Evolutionary conservation across 2,329 filamentous ascomycete genomes (phyloP), one percentile per base, ranked within the genome.

Genomic region (Tolypocladium nubicola): DNA sequence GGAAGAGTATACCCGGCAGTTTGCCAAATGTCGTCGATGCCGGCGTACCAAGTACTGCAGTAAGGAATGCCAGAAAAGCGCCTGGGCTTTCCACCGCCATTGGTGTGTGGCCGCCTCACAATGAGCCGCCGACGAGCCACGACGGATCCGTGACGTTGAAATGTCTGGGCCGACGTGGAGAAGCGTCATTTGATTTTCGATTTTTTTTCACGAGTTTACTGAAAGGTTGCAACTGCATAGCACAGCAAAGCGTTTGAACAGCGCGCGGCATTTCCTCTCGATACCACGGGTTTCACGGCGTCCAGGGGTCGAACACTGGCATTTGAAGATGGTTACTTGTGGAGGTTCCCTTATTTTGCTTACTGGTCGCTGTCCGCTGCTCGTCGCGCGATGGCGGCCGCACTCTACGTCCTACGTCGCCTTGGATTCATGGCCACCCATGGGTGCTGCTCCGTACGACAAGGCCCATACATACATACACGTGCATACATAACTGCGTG

Each of bases 21-120:
- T 99, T 72, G 94, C 94, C 64, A 99, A 99, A 75, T 99, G 94
- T 75, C 87, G 94, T 63, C 87, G 94, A 62, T 99, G 94, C 76
- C 86, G 94, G 65, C 86, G 94, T 63, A 99, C 94, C 61, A 99
- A 99, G 73, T 97, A 97, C 77, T 99, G 94, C 85, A 97, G 92
- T 82, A 99, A 99, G 75, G 94, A 99, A 73, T 99, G 94, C 74
- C 94, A 99, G 75, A 97, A 97, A 79, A 95, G 90, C 65, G 95
- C 94, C 11, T 99, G 94, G 94, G 91, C 94, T 35, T 97, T 91
- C 74, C 94, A 99, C 71, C 86, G 94, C 60, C 95, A 97, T 75
- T 99, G 94, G 94, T 99, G 94, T 71, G 87, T 94, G 58, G 86
- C 87, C 59, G 89, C 89, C 54, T 76, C 80, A 39, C 78, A 80